Conservation (phyloP, 73 alveolate species). For the Stentor roeselii region DNA sequence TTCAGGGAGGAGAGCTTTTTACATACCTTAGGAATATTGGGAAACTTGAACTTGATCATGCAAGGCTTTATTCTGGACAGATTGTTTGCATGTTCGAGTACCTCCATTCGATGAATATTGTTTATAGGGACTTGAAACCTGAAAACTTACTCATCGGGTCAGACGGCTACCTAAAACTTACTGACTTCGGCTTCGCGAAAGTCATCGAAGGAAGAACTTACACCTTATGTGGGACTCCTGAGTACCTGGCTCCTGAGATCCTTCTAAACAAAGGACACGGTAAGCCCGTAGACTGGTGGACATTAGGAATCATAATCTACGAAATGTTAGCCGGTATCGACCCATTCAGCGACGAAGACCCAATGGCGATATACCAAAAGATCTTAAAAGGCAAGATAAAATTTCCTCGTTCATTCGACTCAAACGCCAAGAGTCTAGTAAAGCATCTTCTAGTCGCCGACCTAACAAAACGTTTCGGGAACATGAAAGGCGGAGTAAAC, state of each 20-base stretch:
- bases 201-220: slow-evolving; percentile 66
- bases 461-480: slow-evolving; percentile 79
- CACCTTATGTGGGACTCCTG: slow-evolving; percentile 70
- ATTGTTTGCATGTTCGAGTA: slow-evolving; percentile 48
- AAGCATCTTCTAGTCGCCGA: slow-evolving; percentile 84
- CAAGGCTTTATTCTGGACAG: slow-evolving; percentile 58
- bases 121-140: slow-evolving; percentile 56
- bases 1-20: slow-evolving; percentile 94
- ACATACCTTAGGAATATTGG: slow-evolving; percentile 80
- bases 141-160: slow-evolving; percentile 46
- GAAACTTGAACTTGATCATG: slow-evolving; percentile 56
- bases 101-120: slow-evolving; percentile 51
- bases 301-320: slow-evolving; percentile 89
- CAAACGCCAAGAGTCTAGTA: slow-evolving; percentile 64
- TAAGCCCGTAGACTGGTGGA: slow-evolving; percentile 87
- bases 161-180: slow-evolving; percentile 49
- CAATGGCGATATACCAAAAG: slow-evolving; percentile 94
- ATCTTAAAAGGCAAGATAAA: slow-evolving; percentile 82
- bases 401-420: slow-evolving; percentile 83
- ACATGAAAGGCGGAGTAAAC: slow-evolving; percentile 80
- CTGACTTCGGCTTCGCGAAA: slow-evolving; percentile 64
- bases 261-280: slow-evolving; percentile 76
- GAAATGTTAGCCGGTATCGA: slow-evolving; percentile 92
- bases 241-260: slow-evolving; percentile 61
- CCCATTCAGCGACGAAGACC: slow-evolving; percentile 96